Base-by-base conservation (phyloP, 257 asterid genomes). In the Capsicum rhomboideum region DNA sequence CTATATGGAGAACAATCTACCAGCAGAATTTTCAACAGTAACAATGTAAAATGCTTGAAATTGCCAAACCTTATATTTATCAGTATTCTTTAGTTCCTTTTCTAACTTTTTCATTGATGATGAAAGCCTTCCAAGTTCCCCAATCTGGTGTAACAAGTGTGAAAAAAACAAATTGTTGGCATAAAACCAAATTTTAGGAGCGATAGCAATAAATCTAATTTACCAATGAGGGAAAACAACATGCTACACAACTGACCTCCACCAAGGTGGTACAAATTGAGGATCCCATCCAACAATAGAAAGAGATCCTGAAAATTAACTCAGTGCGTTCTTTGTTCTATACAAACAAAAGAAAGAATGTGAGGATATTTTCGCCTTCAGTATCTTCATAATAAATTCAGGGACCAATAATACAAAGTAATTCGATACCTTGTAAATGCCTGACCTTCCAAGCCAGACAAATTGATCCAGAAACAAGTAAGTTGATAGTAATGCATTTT, bases 391-490 rank as follows among this genome's bases (percentile, higher is more conserved):
- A 49, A 26, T 0, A 23, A 75, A 9, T 26, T 49, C 0, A 11
- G 21, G 80, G 58, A 74, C 10, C 21, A 75, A 75, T 26, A 61
- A 75, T 75, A 74, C 42, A 74, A 46, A 4, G 42, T 74, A 46
- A 46, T 26, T 49, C 0, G 0, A 8, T 75, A 96, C 99, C 99
- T 96, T 91, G 80, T 96, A 93, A 82, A 96, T 94, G 91, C 98
- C 99, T 31, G 98, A 88, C 85, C 98, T 92, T 66, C 97, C 95
- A 71, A 96, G 93, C 97, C 98, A 96, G 84, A 91, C 96, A 67
- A 94, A 87, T 94, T 96, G 99, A 90, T 96, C 99, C 74, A 96
- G 89, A 84, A 96, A 94, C 88, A 94, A 90, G 97, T 93, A 96
- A 85, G 94, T 89, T 77, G 95, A 92, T 90, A 96, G 79, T 85